Evolutionary conservation across 805 yeast genomes (phyloP), one percentile per base, ranked within the genome.

Genomic region (Metschnikowia orientalis): DNA sequence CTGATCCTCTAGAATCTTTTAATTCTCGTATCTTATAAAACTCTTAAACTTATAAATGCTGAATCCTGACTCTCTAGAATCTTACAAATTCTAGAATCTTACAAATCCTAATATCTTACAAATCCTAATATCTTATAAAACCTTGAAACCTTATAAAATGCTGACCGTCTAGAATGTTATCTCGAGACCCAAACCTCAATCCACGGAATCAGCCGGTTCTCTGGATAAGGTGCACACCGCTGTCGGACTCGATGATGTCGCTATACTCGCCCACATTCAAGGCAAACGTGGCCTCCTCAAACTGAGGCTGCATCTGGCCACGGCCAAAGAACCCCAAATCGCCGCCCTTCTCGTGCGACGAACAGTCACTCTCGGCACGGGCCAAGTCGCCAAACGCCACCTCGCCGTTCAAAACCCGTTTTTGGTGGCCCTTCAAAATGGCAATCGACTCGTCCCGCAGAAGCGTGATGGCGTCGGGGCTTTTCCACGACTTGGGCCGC

Each of bases 261-360:
- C 92, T 81, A 27, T 83, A 57, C 53, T 89, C 92, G 13, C 95
- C 95, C 13, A 87, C 79, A 44, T 84, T 76, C 44, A 92, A 65
- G 4, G 62, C 79, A 56, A 83, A 90, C 2, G 95, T 80, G 2
- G 92, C 95, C 39, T 79, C 79, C 59, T 92, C 98, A 53, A 92
- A 92, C 38, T 81, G 63, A 21, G 95, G 95, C 59, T 92, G 97
- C 98, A 92, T 92, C 48, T 81, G 88, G 23, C 96, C 96, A 40
- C 71, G 77, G 15, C 83, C 86, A 53, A 92, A 92, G 52, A 63
- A 77, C 0, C 98, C 97, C 48, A 92, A 68, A 56, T 92, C 98
- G 28, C 98, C 98, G 13, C 88, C 87, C 51, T 84, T 79, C 28
- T 81, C 67, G 50, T 83, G 94, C 8, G 94, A 81, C 11, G 84